Percentiles rank a stretch among this genome's conserved stretches.
Evolutionary conservation across 768 basidiomycete genomes (phyloP).

Genomic region (Phaeotremella skinneri): DNA sequence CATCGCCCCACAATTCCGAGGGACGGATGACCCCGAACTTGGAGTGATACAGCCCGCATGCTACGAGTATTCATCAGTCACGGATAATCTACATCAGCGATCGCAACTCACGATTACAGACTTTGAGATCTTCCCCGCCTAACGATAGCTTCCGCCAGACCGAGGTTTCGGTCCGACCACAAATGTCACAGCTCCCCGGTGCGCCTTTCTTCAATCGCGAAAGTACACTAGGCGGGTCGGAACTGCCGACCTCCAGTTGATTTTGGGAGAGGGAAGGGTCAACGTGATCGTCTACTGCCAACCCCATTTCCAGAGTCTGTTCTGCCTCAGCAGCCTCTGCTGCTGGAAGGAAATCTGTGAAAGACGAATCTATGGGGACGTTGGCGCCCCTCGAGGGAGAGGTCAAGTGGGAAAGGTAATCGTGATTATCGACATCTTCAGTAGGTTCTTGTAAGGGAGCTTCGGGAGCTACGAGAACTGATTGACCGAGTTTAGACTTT

Average conservation of each 20-base stretch:
- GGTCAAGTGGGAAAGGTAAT: conserved; percentile 5
- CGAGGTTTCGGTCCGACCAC: conserved; percentile 37
- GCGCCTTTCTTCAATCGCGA: conserved; percentile 33
- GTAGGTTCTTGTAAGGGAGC: background rate
- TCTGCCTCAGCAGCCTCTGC: conserved; percentile 6
- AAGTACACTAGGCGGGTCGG: conserved; percentile 13
- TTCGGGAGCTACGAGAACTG: background rate
- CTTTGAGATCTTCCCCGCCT: conserved; percentile 26
- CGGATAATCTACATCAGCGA: no score
- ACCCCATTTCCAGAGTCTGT: no score
- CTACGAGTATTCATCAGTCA: no score
- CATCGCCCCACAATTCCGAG: conserved; percentile 45
- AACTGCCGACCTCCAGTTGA: no score
- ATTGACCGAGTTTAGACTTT: background rate
- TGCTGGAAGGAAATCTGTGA: conserved; percentile 27
- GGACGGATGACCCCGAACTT: conserved; percentile 44
- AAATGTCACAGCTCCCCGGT: conserved; percentile 46
- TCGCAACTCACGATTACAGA: conserved; percentile 41
- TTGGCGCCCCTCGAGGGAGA: background rate
- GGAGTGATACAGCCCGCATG: conserved; percentile 42
- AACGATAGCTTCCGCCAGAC: conserved; percentile 41
- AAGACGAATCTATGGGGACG: conserved; percentile 9
- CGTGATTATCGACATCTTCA: conserved; percentile 4
- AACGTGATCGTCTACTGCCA: no score
- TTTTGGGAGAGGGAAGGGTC: no score